Evolutionary conservation across 1,284 basidiomycete genomes (phyloP).

Genomic region (Testicularia cyperi): DNA sequence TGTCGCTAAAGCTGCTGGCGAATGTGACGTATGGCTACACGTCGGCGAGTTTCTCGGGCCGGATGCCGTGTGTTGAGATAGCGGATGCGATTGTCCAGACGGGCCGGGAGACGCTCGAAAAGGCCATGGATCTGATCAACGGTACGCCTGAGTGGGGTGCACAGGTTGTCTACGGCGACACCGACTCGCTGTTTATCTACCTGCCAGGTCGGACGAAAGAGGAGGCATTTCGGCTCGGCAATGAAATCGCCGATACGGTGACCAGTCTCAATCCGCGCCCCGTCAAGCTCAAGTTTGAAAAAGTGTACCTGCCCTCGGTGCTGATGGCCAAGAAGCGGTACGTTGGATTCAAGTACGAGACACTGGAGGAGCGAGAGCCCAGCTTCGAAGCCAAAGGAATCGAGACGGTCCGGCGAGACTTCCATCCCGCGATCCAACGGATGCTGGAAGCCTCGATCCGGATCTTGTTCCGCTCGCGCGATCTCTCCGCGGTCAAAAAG

Average conservation of each 20-base stretch:
- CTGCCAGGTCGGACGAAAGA: slow-evolving; percentile 85
- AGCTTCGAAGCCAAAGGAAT: slow-evolving; percentile 96
- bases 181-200: slow-evolving; percentile 90
- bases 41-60: slow-evolving; percentile 84
- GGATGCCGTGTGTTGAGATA: slow-evolving; percentile 98
- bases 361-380: slow-evolving; percentile 74
- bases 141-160: slow-evolving; percentile 72
- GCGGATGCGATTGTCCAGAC: slow-evolving; percentile 97
- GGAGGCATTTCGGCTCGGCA: slow-evolving; percentile 86
- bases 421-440: slow-evolving; percentile 53
- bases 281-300: slow-evolving; percentile 95
- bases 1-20: slow-evolving; percentile 56
- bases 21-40: slow-evolving; percentile 80
- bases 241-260: slow-evolving; percentile 85
- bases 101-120: slow-evolving; percentile 90
- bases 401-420: slow-evolving; percentile 88
- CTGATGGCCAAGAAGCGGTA: slow-evolving; percentile 96
- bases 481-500: slow-evolving; percentile 83
- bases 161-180: slow-evolving; percentile 95
- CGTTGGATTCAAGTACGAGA: slow-evolving; percentile 92
- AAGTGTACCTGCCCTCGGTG: slow-evolving; percentile 92
- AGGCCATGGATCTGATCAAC: slow-evolving; percentile 84
- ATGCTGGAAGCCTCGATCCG: slow-evolving; percentile 57
- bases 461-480: slow-evolving; percentile 80
- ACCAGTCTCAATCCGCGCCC: slow-evolving; percentile 85